phyloP scores from a whole-genome alignment of 345 rosid species.

The Lepidium didymum region DNA sequence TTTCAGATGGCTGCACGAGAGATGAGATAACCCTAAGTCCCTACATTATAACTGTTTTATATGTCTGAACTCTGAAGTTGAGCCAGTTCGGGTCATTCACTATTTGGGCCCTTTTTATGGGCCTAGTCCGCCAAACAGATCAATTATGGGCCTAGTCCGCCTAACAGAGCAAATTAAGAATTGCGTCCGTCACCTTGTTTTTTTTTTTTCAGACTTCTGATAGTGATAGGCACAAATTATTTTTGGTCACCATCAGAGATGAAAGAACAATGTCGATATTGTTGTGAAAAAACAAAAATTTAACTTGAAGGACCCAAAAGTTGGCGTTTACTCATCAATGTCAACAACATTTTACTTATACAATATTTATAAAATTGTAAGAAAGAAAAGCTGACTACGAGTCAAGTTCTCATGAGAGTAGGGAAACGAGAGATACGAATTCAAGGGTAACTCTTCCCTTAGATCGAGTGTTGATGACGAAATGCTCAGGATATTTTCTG shows the following conservation, averaged over 20 bases:
- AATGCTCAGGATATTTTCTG: slow-evolving; percentile 89
- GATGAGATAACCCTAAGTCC: background rate
- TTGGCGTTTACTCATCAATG: background rate
- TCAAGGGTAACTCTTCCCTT: slow-evolving; percentile 66
- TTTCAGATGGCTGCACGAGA: background rate
- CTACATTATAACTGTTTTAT: slow-evolving; percentile 3
- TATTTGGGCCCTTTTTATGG: slow-evolving; percentile 8
- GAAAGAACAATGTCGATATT: background rate
- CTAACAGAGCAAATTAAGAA: background rate
- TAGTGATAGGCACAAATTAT: background rate
- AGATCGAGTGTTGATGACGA: slow-evolving; percentile 88
- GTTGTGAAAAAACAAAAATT: background rate
- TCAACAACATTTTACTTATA: background rate
- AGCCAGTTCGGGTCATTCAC: background rate
- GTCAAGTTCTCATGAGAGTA: slow-evolving; percentile 42
- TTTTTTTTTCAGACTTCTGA: background rate
- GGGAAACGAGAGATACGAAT: slow-evolving; percentile 89
- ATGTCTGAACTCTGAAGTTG: background rate
- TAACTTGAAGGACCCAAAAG: background rate
- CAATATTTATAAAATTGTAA: background rate
- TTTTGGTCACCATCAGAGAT: background rate
- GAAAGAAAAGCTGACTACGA: background rate
- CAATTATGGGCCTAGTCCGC: background rate
- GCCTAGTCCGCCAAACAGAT: background rate
- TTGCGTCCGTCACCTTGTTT: background rate